These are phyloP conservation scores for Hypoxylon fragiforme DNA, from an alignment of 495 filamentous ascomycete species.

Conservation along the genomic window DNA sequence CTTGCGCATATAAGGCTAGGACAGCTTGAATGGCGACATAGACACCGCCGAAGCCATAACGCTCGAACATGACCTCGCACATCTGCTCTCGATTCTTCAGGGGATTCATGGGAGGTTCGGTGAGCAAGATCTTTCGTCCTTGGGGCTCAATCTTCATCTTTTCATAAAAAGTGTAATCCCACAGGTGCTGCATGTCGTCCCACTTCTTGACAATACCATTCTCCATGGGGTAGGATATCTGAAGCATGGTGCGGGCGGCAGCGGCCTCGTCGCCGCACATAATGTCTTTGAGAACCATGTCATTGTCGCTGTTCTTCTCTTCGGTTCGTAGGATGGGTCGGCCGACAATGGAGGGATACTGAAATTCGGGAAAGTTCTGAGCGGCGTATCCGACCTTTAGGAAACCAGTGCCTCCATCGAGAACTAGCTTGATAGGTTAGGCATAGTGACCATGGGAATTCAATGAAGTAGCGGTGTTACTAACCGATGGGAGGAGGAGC, in stretches of 20 bases:
- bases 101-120: constrained; percentile 97
- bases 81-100: constrained; percentile 94
- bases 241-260: constrained; percentile 91
- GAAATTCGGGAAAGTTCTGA: constrained; percentile 98
- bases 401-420: constrained; percentile 99
- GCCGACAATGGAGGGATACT: constrained; percentile 97
- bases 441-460: background rate
- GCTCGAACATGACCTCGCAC: constrained; percentile 98
- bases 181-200: constrained; percentile 99
- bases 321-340: constrained; percentile 96
- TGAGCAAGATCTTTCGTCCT: constrained; percentile 95
- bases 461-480: constrained; percentile 8
- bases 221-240: constrained; percentile 99
- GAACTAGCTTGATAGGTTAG: constrained; percentile 60
- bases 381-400: constrained; percentile 98
- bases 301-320: constrained; percentile 63
- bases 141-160: constrained; percentile 92
- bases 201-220: constrained; percentile 99
- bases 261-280: constrained; percentile 99
- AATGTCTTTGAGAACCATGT: constrained; percentile 88
- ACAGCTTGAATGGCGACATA: constrained; percentile 99
- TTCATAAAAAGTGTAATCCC: constrained; percentile 98
- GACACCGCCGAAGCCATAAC: constrained; percentile 93
- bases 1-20: constrained; percentile 95
- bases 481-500: constrained; percentile 39